These are phyloP conservation scores for Xylariaceae sp. DNA, from an alignment of 2,329 filamentous ascomycete genomes.

Conservation along the genomic window DNA sequence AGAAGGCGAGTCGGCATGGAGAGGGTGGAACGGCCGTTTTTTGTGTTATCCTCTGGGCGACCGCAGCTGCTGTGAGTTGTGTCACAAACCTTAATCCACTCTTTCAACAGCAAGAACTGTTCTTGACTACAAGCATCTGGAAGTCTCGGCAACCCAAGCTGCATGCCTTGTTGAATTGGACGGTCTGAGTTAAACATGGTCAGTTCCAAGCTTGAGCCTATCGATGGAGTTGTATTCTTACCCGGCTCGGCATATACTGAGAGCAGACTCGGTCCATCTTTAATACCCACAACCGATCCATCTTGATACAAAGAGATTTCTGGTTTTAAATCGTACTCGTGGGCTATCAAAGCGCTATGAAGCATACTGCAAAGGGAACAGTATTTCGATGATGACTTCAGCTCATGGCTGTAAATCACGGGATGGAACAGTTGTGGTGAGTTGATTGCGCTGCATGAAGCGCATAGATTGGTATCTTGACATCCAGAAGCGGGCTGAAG, in stretches of 20 bases:
- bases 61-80: not conserved
- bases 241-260: constrained; percentile 16
- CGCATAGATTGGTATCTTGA: no score
- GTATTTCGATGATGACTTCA: not conserved
- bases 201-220: not conserved
- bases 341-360: not conserved
- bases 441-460: no score
- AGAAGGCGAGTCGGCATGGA: constrained; percentile 20
- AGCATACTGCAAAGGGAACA: constrained; percentile 4
- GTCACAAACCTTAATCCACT: constrained; percentile 15
- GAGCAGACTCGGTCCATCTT: constrained; percentile 13
- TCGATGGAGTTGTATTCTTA: not conserved
- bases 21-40: not conserved
- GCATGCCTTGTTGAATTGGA: not conserved
- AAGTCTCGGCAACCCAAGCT: constrained; percentile 16
- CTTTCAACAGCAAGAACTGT: constrained; percentile 9
- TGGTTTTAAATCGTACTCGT: not conserved
- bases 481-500: no score
- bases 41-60: not conserved
- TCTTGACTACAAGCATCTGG: constrained; percentile 4
- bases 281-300: constrained; percentile 54
- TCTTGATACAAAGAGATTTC: constrained; percentile 43
- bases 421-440: not conserved
- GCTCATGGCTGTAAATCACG: not conserved
- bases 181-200: not conserved